phyloP scores from a whole-genome alignment of 805 yeast species.

The Lipomyces mesembrius region DNA sequence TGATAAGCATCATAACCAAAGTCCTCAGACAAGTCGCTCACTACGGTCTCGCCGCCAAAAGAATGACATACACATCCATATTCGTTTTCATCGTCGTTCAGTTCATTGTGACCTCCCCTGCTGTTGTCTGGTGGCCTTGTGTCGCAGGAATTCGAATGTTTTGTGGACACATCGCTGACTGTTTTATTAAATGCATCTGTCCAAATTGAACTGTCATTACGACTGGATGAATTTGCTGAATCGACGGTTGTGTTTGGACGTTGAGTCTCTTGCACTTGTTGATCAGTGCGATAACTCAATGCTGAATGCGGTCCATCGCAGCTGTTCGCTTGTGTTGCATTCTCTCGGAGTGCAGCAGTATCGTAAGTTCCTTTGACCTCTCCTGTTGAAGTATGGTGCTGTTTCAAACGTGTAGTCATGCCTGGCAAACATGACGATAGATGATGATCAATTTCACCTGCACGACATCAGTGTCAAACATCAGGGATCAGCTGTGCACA shows the following conservation, averaged over 20 bases:
- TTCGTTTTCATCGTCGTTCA: neutral
- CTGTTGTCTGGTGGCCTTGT: neutral
- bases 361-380: neutral
- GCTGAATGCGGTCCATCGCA: neutral
- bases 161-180: neutral
- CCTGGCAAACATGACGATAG: neutral
- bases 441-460: neutral
- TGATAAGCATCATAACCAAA: slow-evolving; percentile 1
- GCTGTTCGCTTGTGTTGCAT: neutral
- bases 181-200: neutral
- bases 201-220: neutral
- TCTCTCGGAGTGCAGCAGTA: neutral
- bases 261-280: neutral
- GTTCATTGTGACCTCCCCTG: neutral
- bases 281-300: neutral
- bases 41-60: neutral
- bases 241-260: neutral
- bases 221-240: neutral
- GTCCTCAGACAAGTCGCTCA: slow-evolving; percentile 1
- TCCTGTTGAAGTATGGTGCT: neutral
- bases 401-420: neutral
- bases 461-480: neutral
- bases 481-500: neutral
- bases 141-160: neutral
- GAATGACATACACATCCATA: neutral